Percentiles rank a stretch among this genome's conserved stretches.
Conservation (phyloP, 73 alveolate genomes). For the Stentor coeruleus region DNA sequence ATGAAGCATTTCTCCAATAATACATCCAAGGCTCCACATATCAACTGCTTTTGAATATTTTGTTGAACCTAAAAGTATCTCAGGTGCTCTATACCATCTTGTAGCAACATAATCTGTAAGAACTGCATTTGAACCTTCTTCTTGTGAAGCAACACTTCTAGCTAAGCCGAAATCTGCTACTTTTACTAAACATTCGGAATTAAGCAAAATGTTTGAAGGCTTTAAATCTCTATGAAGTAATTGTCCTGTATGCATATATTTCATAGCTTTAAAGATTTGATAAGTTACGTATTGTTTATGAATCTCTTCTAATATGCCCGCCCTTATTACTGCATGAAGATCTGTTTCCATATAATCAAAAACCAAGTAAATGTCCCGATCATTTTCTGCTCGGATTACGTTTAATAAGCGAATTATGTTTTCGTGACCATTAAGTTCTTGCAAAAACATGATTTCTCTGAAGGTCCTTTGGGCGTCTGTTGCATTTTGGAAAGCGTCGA, state of each 20-base stretch:
- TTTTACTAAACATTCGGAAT: conserved; percentile 80
- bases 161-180: conserved; percentile 91
- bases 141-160: conserved; percentile 65
- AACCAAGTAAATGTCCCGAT: conserved; percentile 85
- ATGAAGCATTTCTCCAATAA: conserved; percentile 62
- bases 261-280: conserved; percentile 88
- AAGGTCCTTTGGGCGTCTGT: conserved; percentile 97
- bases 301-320: conserved; percentile 79
- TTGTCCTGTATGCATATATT: conserved; percentile 89
- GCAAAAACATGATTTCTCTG: conserved; percentile 83
- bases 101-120: conserved; percentile 94
- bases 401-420: conserved; percentile 89
- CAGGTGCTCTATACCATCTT: conserved; percentile 96
- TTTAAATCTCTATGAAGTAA: conserved; percentile 71
- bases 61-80: conserved; percentile 78
- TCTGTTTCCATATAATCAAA: conserved; percentile 86
- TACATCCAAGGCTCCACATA: conserved; percentile 95
- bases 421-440: conserved; percentile 89
- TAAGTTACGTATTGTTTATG: conserved; percentile 84
- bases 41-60: conserved; percentile 86
- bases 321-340: conserved; percentile 97
- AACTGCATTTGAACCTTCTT: conserved; percentile 65
- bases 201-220: conserved; percentile 84
- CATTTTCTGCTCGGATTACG: conserved; percentile 93
- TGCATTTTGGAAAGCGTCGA: conserved; percentile 97